Evolutionary conservation across 768 basidiomycete species (phyloP).

Genomic region (Nevesoporus exiguus): DNA sequence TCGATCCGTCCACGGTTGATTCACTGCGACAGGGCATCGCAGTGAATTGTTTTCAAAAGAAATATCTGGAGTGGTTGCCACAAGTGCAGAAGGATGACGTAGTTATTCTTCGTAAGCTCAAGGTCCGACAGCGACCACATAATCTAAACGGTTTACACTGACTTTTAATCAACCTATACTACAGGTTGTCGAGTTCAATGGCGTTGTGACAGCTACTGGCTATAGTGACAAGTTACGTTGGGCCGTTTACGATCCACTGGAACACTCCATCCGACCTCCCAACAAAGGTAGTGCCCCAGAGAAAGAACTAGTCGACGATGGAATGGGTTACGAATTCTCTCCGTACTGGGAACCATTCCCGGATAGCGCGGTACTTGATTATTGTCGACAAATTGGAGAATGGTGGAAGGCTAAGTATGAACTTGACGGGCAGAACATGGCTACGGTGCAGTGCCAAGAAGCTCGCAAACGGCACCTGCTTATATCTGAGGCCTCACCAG

Average conservation of each 20-base stretch:
- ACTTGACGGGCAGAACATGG: conserved; percentile 16
- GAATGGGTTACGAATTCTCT: conserved; percentile 39
- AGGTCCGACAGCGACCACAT: conserved; percentile 34
- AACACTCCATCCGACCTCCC: conserved; percentile 38
- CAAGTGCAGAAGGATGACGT: conserved; percentile 45
- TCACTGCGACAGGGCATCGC: conserved; percentile 24
- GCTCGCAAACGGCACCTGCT: conserved; percentile 41
- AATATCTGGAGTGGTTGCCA: conserved; percentile 49
- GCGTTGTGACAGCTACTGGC: conserved; percentile 38
- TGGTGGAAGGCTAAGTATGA: conserved; percentile 47
- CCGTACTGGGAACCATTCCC: conserved; percentile 43
- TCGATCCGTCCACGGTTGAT: conserved; percentile 49
- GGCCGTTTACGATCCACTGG: conserved; percentile 48
- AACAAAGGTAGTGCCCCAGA: conserved; percentile 36
- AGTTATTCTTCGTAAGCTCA: conserved; percentile 47
- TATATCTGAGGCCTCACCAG: conserved; percentile 48
- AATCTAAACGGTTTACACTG: neutral
- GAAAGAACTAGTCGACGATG: conserved; percentile 28
- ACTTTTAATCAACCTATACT: neutral
- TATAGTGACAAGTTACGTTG: conserved; percentile 48
- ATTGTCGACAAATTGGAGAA: conserved; percentile 42
- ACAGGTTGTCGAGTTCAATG: conserved; percentile 36
- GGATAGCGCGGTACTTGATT: conserved; percentile 36
- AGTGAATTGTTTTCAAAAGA: conserved; percentile 52
- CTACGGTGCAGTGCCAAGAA: conserved; percentile 11